Percentiles rank a stretch among this genome's conserved stretches.
These are phyloP conservation scores for Sarocladiaceae sp. DNA, from an alignment of 2,329 filamentous ascomycete genomes.

Conservation along the genomic window DNA sequence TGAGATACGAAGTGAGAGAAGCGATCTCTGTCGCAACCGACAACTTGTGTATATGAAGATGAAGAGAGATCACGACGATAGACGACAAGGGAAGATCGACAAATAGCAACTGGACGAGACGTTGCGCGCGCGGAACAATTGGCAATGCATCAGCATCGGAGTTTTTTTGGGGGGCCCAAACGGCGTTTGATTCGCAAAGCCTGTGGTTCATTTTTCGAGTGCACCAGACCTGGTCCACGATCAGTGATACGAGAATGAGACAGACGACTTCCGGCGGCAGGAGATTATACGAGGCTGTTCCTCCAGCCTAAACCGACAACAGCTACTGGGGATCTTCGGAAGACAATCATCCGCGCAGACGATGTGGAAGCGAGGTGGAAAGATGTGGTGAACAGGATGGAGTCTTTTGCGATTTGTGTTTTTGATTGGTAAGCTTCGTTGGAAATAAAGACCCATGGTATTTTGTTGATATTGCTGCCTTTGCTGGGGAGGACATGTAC, in stretches of 20 bases:
- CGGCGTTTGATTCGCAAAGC: neutral
- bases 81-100: constrained; percentile 1
- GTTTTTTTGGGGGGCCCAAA: constrained; percentile 6
- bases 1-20: neutral
- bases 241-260: neutral
- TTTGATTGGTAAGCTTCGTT: too few relatives aligned
- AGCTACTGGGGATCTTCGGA: too few relatives aligned
- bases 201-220: neutral
- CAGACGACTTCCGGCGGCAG: too few relatives aligned
- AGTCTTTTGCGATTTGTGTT: too few relatives aligned
- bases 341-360: too few relatives aligned
- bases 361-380: too few relatives aligned
- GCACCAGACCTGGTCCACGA: neutral
- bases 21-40: neutral
- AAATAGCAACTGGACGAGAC: neutral
- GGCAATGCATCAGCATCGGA: constrained; percentile 10
- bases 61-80: constrained; percentile 3
- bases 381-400: too few relatives aligned
- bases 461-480: too few relatives aligned
- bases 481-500: too few relatives aligned
- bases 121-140: neutral
- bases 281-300: too few relatives aligned
- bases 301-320: too few relatives aligned
- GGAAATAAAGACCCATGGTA: neutral
- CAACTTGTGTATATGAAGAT: constrained; percentile 6